Evolutionary conservation across 2,329 filamentous ascomycete genomes (phyloP), one percentile per base, ranked within the genome.

Genomic region (Chrysosporium queenslandicum): DNA sequence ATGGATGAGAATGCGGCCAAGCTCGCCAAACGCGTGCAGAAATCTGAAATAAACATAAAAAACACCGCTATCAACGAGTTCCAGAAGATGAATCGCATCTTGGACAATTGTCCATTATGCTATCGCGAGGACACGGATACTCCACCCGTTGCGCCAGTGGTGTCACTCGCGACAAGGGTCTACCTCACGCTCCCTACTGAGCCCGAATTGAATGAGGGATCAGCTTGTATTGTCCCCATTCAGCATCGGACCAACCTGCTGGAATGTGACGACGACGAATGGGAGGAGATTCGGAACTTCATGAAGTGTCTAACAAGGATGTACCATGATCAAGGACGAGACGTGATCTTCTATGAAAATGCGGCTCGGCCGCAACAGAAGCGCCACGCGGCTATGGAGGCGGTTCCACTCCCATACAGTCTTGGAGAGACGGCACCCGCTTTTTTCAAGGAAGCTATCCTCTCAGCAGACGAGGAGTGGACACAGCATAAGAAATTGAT

Each of bases 191-290:
- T 98, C 1, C 83, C 90, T 8, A 94, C 92, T 0, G 84, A 91
- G 60, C 94, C 92, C 0, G 91, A 97, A 64, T 74, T 98, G 40
- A 86, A 80, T 59, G 78, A 86, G 46, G 87, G 87, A 42, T 85
- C 89, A 46, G 87, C 90, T 5, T 83, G 92, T 53, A 92, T 98
- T 56, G 88, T 90, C 2, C 92, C 92, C 4, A 81, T 92, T 20
- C 81, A 89, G 60, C 92, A 98, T 66, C 83, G 84, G 49, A 82
- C 77, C 21, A 98, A 97, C 66, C 80, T 98, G 0, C 74, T 98
- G n/a, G 91, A 96, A 68, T 98, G 92, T 68, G 91, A 97, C 68
- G 91, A 98, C 64, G 92, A 98, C 64, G 92, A 98, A 67, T 98
- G 94, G 94, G 92, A 98, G 65, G 92, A 98, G 69, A 84, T 98